phyloP scores from a whole-genome alignment of 2,329 filamentous ascomycete genomes.

The Phaeosphaeriaceae sp. region DNA sequence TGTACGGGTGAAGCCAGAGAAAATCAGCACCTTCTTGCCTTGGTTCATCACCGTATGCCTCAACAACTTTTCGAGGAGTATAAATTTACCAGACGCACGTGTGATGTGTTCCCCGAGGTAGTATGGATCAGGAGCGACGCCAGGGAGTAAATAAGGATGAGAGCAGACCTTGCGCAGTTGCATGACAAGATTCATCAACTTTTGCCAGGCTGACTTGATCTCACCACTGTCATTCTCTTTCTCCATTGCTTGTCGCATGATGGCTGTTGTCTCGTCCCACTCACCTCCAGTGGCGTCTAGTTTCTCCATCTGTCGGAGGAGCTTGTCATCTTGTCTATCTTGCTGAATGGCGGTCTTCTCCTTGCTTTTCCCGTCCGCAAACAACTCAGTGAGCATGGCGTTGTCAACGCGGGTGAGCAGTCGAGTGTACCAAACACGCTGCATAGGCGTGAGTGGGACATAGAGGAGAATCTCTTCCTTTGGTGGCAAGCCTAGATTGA shows the following conservation, averaged over 20 bases:
- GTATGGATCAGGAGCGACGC: conserved; percentile 56
- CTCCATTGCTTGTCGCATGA: conserved; percentile 87
- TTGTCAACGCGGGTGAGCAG: conserved; percentile 63
- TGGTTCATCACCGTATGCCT: conserved; percentile 58
- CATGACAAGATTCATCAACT: conserved; percentile 63
- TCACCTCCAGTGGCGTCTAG: conserved; percentile 26
- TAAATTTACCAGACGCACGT: conserved; percentile 63
- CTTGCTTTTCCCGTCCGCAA: conserved; percentile 56
- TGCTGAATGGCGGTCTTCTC: conserved; percentile 48
- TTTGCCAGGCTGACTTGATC: conserved; percentile 53
- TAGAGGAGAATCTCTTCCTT: conserved; percentile 66
- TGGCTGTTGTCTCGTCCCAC: conserved; percentile 80
- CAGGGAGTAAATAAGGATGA: conserved; percentile 61
- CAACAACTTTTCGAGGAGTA: conserved; percentile 61
- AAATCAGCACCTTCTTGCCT: conserved; percentile 64
- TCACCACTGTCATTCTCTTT: conserved; percentile 42
- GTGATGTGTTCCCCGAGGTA: conserved; percentile 56
- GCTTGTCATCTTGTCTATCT: conserved; percentile 46
- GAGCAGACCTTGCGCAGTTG: conserved; percentile 64
- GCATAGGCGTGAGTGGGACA: conserved; percentile 65
- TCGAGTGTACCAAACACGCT: conserved; percentile 64
- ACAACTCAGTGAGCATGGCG: conserved; percentile 60
- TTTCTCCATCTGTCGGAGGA: conserved; percentile 44
- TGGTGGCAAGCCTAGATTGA: conserved; percentile 62
- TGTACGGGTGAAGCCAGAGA: conserved; percentile 61